phyloP scores from a whole-genome alignment of 192 early-diverging fungal species.

The Geosiphon pyriformis region DNA sequence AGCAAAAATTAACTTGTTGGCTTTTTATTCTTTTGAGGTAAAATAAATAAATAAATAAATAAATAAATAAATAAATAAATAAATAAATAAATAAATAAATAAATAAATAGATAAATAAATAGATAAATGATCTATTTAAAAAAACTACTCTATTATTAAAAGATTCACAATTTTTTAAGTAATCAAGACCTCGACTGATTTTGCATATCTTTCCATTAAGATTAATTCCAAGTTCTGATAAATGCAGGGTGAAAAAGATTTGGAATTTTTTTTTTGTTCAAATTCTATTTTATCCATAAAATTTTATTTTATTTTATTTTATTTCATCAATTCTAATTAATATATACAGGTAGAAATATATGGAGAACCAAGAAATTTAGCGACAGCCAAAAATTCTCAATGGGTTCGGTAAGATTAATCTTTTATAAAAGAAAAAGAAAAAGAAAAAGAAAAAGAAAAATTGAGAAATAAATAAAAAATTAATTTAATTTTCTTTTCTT shows the following conservation, averaged over 20 bases:
- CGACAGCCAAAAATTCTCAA: slow-evolving; percentile 64
- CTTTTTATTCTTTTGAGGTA: slow-evolving; percentile 51
- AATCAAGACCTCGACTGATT: slow-evolving; percentile 28
- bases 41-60: background rate
- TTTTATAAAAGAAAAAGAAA: too few relatives aligned
- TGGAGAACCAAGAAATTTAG: slow-evolving; percentile 45
- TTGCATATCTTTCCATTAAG: slow-evolving; percentile 31
- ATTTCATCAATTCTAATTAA: slow-evolving; percentile 27
- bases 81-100: background rate
- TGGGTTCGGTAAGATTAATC: slow-evolving; percentile 51
- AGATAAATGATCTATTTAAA: slow-evolving; percentile 3
- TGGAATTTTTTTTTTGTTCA: background rate
- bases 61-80: background rate
- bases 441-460: too few relatives aligned
- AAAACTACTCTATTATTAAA: background rate
- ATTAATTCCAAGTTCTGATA: background rate
- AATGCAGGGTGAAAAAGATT: background rate
- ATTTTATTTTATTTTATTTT: slow-evolving; percentile 23
- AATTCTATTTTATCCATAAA: background rate
- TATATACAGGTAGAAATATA: slow-evolving; percentile 42
- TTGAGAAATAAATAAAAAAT: too few relatives aligned
- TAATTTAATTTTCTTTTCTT: background rate
- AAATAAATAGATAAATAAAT: background rate
- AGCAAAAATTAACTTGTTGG: slow-evolving; percentile 52
- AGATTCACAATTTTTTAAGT: slow-evolving; percentile 25